A percentile compares a stretch with the other conserved stretches of the same genome.
phyloP scores from a whole-genome alignment of 495 filamentous ascomycete species.

The Chlorociboria aeruginascens region DNA sequence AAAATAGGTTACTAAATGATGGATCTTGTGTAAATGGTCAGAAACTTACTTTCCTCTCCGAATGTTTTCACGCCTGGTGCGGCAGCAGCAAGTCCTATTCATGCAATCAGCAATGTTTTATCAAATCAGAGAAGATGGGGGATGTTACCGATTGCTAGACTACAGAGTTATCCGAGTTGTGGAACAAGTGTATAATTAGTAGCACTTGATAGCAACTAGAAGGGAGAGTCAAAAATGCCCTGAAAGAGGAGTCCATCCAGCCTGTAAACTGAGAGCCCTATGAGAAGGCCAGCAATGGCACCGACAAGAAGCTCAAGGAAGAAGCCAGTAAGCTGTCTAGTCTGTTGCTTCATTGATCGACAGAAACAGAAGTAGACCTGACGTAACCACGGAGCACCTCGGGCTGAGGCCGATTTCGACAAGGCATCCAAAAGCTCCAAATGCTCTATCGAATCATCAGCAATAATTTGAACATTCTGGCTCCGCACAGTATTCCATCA shows the following conservation, averaged over 20 bases:
- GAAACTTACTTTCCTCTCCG: too few species aligned
- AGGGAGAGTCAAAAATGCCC: conserved; percentile 36
- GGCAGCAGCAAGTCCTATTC: conserved; percentile 36
- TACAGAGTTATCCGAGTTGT: conserved; percentile 35
- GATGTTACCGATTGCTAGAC: conserved; percentile 23
- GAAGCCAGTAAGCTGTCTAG: conserved; percentile 32
- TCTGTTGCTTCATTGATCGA: conserved; percentile 42
- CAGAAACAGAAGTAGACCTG: conserved; percentile 36
- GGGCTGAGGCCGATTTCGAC: conserved; percentile 17
- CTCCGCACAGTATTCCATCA: too few species aligned
- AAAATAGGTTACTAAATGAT: too few species aligned
- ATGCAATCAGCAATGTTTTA: neutral
- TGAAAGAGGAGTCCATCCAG: conserved; percentile 39
- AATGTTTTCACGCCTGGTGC: conserved; percentile 35
- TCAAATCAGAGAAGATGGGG: neutral
- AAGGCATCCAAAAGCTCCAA: conserved; percentile 18
- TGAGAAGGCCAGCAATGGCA: conserved; percentile 37
- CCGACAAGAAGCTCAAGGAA: conserved; percentile 40
- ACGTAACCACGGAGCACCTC: conserved; percentile 33
- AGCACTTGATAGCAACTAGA: conserved; percentile 36
- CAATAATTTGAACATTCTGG: neutral
- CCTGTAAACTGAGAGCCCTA: conserved; percentile 37
- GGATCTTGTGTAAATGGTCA: too few species aligned
- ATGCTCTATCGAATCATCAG: neutral
- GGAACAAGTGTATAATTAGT: conserved; percentile 35